These are phyloP conservation scores for Trapa incisa DNA, from an alignment of 345 rosid genomes.

Conservation along the genomic window DNA sequence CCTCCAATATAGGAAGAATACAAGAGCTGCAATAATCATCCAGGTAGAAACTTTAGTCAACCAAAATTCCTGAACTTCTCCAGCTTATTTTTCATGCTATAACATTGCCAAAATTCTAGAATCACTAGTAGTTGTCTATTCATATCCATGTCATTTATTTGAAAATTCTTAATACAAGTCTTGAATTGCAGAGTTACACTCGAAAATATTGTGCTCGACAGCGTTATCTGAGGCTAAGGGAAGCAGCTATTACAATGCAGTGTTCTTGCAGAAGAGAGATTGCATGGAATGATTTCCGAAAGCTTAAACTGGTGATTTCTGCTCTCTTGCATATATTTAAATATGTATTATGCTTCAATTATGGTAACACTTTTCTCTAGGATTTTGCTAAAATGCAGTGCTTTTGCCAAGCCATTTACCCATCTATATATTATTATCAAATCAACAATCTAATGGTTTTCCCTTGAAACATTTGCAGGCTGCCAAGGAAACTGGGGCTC, in stretches of 20 bases:
- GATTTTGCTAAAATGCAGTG: neutral
- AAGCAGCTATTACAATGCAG: slow-evolving; percentile 59
- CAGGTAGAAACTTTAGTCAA: slow-evolving; percentile 36
- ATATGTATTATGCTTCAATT: slow-evolving; percentile 1
- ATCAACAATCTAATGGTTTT: neutral
- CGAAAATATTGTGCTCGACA: slow-evolving; percentile 46
- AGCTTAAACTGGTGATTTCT: slow-evolving; percentile 57
- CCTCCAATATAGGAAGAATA: slow-evolving; percentile 46
- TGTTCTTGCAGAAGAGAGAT: slow-evolving; percentile 72
- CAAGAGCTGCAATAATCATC: slow-evolving; percentile 48
- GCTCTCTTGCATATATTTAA: neutral
- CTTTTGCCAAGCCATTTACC: too few species aligned
- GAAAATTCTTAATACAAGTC: neutral
- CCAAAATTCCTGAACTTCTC: too few species aligned
- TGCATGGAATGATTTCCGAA: slow-evolving; percentile 63
- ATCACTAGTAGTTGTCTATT: neutral
- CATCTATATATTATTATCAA: neutral
- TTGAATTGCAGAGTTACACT: slow-evolving; percentile 39
- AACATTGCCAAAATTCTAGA: too few species aligned
- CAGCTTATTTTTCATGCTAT: too few species aligned
- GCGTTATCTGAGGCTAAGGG: slow-evolving; percentile 36
- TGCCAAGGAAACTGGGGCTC: slow-evolving; percentile 92
- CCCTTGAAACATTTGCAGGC: slow-evolving; percentile 39
- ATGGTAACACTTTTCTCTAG: neutral
- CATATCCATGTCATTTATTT: neutral